phyloP scores from a whole-genome alignment of 768 basidiomycete genomes.

The Mycena venus region DNA sequence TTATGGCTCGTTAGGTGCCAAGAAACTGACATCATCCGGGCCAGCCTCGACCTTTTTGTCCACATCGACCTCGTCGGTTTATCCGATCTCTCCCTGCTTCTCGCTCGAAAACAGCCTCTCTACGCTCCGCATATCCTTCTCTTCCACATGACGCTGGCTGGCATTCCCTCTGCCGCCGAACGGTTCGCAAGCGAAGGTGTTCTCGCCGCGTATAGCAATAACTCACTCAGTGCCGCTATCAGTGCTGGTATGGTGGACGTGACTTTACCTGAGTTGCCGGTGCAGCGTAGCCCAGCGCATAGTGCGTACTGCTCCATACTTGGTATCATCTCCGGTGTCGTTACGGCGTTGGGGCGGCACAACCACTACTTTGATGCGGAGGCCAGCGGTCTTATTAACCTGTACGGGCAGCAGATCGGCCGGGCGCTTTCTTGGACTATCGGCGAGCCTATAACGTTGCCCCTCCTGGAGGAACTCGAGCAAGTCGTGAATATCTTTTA shows the following conservation, averaged over 20 bases:
- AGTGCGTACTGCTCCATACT: constrained; percentile 88
- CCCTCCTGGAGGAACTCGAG: constrained; percentile 87
- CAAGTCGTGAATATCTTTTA: constrained; percentile 84
- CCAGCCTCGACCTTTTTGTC: constrained; percentile 80
- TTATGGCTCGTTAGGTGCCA: constrained; percentile 87
- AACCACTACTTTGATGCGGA: constrained; percentile 89
- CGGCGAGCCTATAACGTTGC: constrained; percentile 80
- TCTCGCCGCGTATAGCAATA: constrained; percentile 86
- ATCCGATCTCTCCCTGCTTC: constrained; percentile 73
- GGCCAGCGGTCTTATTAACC: constrained; percentile 86
- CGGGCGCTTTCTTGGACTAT: constrained; percentile 87
- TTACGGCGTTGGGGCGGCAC: constrained; percentile 71
- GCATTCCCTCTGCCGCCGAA: constrained; percentile 83
- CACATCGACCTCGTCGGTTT: constrained; percentile 78
- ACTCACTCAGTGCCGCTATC: constrained; percentile 81
- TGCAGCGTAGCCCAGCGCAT: constrained; percentile 85
- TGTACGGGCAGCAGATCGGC: constrained; percentile 86
- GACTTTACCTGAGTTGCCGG: constrained; percentile 75
- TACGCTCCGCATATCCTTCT: constrained; percentile 85
- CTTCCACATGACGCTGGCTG: constrained; percentile 89
- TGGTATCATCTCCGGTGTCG: constrained; percentile 80
- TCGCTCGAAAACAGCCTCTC: constrained; percentile 73
- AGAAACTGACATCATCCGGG: constrained; percentile 82
- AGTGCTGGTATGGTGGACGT: constrained; percentile 81
- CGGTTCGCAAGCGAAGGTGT: constrained; percentile 88